Percentiles rank a stretch among this genome's conserved stretches.
phyloP scores from a whole-genome alignment of 805 yeast species.

The Grigorovia humatica region DNA sequence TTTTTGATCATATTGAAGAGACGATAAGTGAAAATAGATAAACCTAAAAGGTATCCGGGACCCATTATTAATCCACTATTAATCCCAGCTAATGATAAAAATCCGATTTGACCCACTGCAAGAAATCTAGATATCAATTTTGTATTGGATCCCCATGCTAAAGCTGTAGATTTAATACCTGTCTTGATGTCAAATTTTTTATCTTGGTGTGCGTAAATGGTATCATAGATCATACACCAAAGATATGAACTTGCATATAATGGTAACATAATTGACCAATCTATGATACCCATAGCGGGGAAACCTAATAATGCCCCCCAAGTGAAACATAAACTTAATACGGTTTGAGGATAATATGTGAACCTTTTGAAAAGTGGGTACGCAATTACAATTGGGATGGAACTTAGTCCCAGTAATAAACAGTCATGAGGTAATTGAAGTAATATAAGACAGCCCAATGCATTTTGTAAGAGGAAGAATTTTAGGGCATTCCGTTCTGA shows the following conservation, averaged over 20 bases:
- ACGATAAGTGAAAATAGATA: slow-evolving; percentile 58
- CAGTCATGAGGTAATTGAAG: slow-evolving; percentile 69
- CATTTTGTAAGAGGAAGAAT: slow-evolving; percentile 65
- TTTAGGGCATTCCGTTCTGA: slow-evolving; percentile 50
- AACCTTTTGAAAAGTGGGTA: slow-evolving; percentile 92
- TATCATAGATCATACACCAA: slow-evolving; percentile 96
- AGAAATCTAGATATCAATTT: slow-evolving; percentile 58
- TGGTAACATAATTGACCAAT: slow-evolving; percentile 66
- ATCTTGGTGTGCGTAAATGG: slow-evolving; percentile 97
- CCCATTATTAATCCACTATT: slow-evolving; percentile 62
- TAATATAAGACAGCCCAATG: slow-evolving; percentile 62
- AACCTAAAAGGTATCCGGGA: slow-evolving; percentile 67
- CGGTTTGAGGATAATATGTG: slow-evolving; percentile 90
- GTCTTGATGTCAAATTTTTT: slow-evolving; percentile 78
- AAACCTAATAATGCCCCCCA: slow-evolving; percentile 95
- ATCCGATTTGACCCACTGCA: slow-evolving; percentile 55
- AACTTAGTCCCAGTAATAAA: slow-evolving; percentile 70
- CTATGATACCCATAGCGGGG: slow-evolving; percentile 90
- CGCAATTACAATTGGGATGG: slow-evolving; percentile 68
- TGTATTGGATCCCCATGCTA: slow-evolving; percentile 78
- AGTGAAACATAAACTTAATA: slow-evolving; percentile 70
- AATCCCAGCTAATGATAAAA: slow-evolving; percentile 58
- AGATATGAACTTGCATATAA: slow-evolving; percentile 64
- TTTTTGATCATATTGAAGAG: slow-evolving; percentile 54
- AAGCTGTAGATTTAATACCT: slow-evolving; percentile 91